Base-by-base conservation (phyloP, 2,329 filamentous ascomycete genomes). In the Periconia digitata region DNA sequence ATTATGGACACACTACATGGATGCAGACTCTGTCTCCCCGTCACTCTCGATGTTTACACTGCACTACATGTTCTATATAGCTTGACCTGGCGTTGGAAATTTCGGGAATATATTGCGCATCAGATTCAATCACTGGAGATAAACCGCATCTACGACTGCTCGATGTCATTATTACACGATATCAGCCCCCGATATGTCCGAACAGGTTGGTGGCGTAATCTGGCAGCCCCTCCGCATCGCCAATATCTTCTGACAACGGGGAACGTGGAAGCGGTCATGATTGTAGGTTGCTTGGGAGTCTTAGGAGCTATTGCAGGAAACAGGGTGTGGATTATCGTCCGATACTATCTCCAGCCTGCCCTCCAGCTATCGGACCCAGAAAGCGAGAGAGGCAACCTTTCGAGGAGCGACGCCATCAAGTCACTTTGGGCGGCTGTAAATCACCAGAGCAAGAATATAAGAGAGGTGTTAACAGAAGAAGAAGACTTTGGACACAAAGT, bases 181-280 rank as follows among this genome's bases (percentile, higher is more conserved):
- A 41, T 41, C 17, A 8, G 8, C 3, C 23, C 39, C 6, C 22
- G 23, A 18, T 24, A 22, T 16, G 39, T 41, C 12, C 39, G 23
- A 24, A 41, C 3, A 20, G 39, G 39, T 27, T 41, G 39, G 39
- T 41, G 39, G 39, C 18, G 17, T 16, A 41, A 41, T 41, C 39
- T 22, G 5, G 23, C 39, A 15, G 22, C 17, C 3, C 39, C 39
- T 6, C 17, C 15, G 17, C 23, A 41, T 16, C 39, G 39, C 3
- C 39, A 41, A 24, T 24, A 41, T n/a, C 17, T 41, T 24, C 23
- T 16, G 39, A 41, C 39, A 17, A 20, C 39, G 3, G 23, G 17
- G 18, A 41, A 41, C 22, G 3, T 41, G 8, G 39, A 41, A 27
- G 39, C 39, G 13, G n/a, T 41, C 5, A 27, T 24, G 4, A 23